phyloP scores from a whole-genome alignment of 208 protist species.

The Leishmania arabica region DNA sequence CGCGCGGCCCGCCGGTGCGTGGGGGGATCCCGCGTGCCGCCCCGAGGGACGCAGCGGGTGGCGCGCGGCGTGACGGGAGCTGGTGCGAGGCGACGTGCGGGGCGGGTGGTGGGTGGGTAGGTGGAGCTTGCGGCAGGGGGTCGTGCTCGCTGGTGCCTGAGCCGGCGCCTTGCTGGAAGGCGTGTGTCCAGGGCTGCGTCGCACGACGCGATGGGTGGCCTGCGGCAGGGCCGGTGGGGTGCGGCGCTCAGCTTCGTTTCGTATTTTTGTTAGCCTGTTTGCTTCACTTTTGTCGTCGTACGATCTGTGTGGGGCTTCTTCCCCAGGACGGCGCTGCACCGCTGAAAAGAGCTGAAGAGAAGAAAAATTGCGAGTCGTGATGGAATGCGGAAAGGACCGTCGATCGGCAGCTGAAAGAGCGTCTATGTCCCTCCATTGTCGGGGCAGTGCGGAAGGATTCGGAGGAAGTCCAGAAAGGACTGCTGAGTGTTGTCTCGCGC shows the following conservation, averaged over 20 bases:
- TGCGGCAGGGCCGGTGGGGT: no score
- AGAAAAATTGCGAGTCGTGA: no score
- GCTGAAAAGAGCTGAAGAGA: background rate
- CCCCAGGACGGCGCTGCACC: background rate
- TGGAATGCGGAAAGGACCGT: background rate
- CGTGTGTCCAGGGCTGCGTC: background rate
- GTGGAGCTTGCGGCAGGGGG: background rate
- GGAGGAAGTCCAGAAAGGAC: no score
- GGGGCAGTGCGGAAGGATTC: background rate
- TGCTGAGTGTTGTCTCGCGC: background rate
- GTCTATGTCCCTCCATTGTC: accelerated
- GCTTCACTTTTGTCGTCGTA: no score
- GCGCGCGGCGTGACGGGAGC: no score
- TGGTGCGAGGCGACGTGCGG: background rate
- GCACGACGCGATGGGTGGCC: no score
- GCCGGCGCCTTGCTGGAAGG: background rate
- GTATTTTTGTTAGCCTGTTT: background rate
- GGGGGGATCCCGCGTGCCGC: no score
- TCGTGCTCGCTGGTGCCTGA: background rate
- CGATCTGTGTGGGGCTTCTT: no score
- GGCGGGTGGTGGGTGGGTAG: no score
- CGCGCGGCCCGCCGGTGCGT: no score
- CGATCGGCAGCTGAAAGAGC: background rate
- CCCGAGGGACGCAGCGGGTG: no score
- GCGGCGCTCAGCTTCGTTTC: background rate